phyloP scores from a whole-genome alignment of 257 asterid genomes.

The Salvia splendens region DNA sequence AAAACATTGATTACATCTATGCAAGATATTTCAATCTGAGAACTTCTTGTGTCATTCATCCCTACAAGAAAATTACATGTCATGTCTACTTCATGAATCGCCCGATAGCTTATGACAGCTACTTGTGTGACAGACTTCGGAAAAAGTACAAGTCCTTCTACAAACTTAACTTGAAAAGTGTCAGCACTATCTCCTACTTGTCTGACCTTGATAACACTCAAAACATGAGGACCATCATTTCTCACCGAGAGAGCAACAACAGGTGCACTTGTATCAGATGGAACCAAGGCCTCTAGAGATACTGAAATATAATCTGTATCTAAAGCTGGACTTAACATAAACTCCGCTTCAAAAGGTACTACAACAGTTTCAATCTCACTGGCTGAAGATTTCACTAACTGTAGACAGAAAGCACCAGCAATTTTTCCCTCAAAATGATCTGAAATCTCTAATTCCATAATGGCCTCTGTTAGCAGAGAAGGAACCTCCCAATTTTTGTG shows the following conservation, averaged over 20 bases:
- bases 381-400: slow-evolving; percentile 58
- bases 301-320: slow-evolving; percentile 40
- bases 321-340: slow-evolving; percentile 38
- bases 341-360: slow-evolving; percentile 77
- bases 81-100: slow-evolving; percentile 33
- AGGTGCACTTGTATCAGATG: slow-evolving; percentile 44
- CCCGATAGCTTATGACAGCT: slow-evolving; percentile 50
- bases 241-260: slow-evolving; percentile 49
- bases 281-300: slow-evolving; percentile 49
- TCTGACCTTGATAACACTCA: slow-evolving; percentile 52
- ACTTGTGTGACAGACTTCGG: slow-evolving; percentile 64
- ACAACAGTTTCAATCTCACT: slow-evolving; percentile 53
- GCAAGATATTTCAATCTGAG: slow-evolving; percentile 63
- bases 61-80: slow-evolving; percentile 54
- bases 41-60: slow-evolving; percentile 62
- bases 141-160: slow-evolving; percentile 69
- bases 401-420: slow-evolving; percentile 62
- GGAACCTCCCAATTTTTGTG: slow-evolving; percentile 68
- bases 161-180: slow-evolving; percentile 51
- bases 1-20: slow-evolving; percentile 48
- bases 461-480: slow-evolving; percentile 55
- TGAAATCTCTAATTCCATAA: slow-evolving; percentile 69
- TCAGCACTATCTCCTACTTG: slow-evolving; percentile 42
- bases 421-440: slow-evolving; percentile 55
- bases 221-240: slow-evolving; percentile 49